Base-by-base conservation (phyloP, 1,284 basidiomycete genomes). In the Naganishia liquefaciens region DNA sequence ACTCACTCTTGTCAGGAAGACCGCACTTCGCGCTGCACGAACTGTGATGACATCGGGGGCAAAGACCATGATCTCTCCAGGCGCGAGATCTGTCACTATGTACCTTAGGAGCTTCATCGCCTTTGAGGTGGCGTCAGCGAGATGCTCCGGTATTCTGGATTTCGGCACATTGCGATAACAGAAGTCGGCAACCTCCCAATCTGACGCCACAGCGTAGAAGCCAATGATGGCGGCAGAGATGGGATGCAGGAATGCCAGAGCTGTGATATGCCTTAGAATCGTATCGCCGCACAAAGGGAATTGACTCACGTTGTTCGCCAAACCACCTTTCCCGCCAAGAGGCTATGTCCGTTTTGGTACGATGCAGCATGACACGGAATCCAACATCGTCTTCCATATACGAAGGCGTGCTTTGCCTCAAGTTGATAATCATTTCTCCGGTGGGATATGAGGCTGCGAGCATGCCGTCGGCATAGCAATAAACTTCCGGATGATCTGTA, bases 311-410 rank as follows among this genome's bases (percentile, higher is more conserved):
- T 44, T 67, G 68, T 42, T 69, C 52, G 25, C 67, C 67, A 21
- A 75, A 65, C 73, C 73, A 76, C 27, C 65, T 58, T 40, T 66
- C 65, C 21, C 68, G 61, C 73, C 73, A 75, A 2, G 68, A 62
- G 40, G 69, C 69, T 43, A 54, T 70, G 47, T 73, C 72, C 46
- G 69, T 64, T 60, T 73, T 71, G 23, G 71, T 54, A 65, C 70
- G 70, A 42, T 72, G 68, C 23, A 74, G 62, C 52, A 70, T 68
- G 30, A 73, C 70, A 40, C 69, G 54, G 49, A 70, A 72, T 2
- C 68, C 64, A 11, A 68, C 63, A 49, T 68, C 70, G 11, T 70
- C 70, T 43, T 69, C 70, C 70, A 73, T 72, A 28, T 70, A 61
- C 17, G 65, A 68, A 3, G 72, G 69, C 55, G 67, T 71, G 53